Evolutionary conservation across 1,139 yeast genomes (phyloP).

Genomic region (Ogataea hybrid): DNA sequence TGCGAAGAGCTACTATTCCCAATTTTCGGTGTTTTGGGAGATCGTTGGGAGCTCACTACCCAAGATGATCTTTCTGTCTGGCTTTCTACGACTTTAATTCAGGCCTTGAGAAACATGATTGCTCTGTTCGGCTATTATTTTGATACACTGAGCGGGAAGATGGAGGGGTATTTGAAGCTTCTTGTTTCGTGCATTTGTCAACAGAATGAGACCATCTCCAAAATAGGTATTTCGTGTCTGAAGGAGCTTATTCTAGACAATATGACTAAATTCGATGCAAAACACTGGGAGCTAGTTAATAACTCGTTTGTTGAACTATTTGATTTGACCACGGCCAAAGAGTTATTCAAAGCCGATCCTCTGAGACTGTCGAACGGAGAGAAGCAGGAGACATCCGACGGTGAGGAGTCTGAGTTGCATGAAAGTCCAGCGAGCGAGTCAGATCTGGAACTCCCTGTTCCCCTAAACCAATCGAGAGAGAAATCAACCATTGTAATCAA

Average conservation of each 20-base stretch:
- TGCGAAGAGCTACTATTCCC: slow-evolving; percentile 84
- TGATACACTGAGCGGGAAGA: slow-evolving; percentile 64
- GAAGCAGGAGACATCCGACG: slow-evolving; percentile 32
- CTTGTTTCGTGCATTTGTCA: slow-evolving; percentile 89
- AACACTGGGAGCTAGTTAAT: slow-evolving; percentile 76
- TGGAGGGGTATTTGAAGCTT: slow-evolving; percentile 75
- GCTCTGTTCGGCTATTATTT: slow-evolving; percentile 80
- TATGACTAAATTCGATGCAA: slow-evolving; percentile 54
- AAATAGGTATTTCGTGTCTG: slow-evolving; percentile 89
- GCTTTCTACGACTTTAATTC: slow-evolving; percentile 94
- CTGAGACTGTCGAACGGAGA: slow-evolving; percentile 30
- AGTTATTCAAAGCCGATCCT: slow-evolving; percentile 74
- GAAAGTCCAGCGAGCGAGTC: slow-evolving; percentile 5
- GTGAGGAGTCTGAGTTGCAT: slow-evolving; percentile 11
- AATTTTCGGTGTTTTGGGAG: slow-evolving; percentile 75
- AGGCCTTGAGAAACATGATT: slow-evolving; percentile 88
- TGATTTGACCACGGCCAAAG: slow-evolving; percentile 80
- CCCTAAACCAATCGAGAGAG: slow-evolving; percentile 40
- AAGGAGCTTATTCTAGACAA: slow-evolving; percentile 76
- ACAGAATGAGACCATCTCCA: slow-evolving; percentile 93
- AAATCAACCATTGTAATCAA: slow-evolving; percentile 86
- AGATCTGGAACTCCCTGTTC: slow-evolving; percentile 19
- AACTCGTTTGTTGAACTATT: slow-evolving; percentile 66
- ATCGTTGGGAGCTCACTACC: slow-evolving; percentile 70
- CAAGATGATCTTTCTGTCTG: slow-evolving; percentile 90